Evolutionary conservation across 495 filamentous ascomycete species (phyloP).

Genomic region (Clohesyomyces aquaticus): DNA sequence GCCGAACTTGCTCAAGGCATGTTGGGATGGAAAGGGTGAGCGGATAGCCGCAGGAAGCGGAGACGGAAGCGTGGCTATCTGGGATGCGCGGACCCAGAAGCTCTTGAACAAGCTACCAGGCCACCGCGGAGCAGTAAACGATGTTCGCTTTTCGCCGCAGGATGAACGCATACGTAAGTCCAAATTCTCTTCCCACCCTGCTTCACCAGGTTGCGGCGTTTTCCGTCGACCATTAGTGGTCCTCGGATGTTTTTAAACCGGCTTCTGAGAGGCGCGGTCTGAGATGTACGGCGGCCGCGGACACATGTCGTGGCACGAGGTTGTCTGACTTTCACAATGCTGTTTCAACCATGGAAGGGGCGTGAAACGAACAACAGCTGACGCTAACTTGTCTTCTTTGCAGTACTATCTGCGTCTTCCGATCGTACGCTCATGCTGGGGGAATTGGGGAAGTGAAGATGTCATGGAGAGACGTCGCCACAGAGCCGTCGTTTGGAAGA

Average conservation of each 20-base stretch:
- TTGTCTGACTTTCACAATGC: conserved; percentile 5
- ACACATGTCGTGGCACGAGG: background rate
- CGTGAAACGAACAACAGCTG: background rate
- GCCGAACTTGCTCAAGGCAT: conserved; percentile 88
- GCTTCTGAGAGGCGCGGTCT: background rate
- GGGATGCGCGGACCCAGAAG: conserved; percentile 81
- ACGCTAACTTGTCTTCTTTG: conserved; percentile 21
- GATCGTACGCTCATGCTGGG: conserved; percentile 50
- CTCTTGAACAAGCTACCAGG: conserved; percentile 92
- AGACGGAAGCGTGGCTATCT: conserved; percentile 87
- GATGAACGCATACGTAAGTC: conserved; percentile 87
- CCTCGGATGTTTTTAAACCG: background rate
- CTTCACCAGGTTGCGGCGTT: background rate
- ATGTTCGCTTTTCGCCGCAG: conserved; percentile 83
- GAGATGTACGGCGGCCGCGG: conserved; percentile 2
- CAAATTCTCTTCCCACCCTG: background rate
- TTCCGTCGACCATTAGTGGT: background rate
- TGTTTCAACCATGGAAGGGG: conserved; percentile 14
- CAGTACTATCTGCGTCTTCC: conserved; percentile 44
- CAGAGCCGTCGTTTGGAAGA: conserved; percentile 22
- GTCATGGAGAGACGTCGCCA: conserved; percentile 1
- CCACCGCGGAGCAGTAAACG: conserved; percentile 94
- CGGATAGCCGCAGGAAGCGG: conserved; percentile 88
- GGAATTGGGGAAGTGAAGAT: conserved; percentile 45
- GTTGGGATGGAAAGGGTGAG: conserved; percentile 86